Conservation (phyloP, 345 rosid species). For the Eucalyptus microcorys region DNA sequence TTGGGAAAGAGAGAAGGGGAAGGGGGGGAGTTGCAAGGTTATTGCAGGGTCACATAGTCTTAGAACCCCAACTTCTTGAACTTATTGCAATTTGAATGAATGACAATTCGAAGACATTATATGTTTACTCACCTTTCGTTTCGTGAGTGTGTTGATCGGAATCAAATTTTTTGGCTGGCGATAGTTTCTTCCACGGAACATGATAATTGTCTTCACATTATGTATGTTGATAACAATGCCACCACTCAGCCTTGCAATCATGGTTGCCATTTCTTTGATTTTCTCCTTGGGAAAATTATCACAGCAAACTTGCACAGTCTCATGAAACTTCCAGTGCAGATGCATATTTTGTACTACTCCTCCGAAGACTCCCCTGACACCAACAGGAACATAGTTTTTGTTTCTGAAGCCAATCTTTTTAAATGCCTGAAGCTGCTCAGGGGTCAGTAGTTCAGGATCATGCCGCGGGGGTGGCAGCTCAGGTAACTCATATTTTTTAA, state of each 20-base stretch:
- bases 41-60: neutral
- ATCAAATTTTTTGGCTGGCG: constrained; percentile 89
- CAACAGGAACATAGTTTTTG: constrained; percentile 90
- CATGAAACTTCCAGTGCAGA: constrained; percentile 98
- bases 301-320: constrained; percentile 95
- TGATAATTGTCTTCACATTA: constrained; percentile 85
- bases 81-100: neutral
- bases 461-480: constrained; percentile 78
- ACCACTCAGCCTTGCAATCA: constrained; percentile 87
- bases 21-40: neutral
- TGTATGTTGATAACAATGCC: constrained; percentile 81
- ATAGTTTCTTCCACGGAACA: constrained; percentile 97
- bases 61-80: neutral
- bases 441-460: constrained; percentile 84
- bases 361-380: constrained; percentile 97
- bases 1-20: no score
- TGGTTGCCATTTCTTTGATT: constrained; percentile 91
- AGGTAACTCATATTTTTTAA: constrained; percentile 87
- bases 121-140: constrained; percentile 59
- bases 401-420: constrained; percentile 90
- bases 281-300: constrained; percentile 91
- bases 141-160: constrained; percentile 93
- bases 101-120: neutral
- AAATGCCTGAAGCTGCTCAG: constrained; percentile 74
- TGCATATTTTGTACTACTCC: constrained; percentile 99